These are phyloP conservation scores for Podila verticillata DNA, from an alignment of 192 early-diverging fungal genomes.

Conservation along the genomic window DNA sequence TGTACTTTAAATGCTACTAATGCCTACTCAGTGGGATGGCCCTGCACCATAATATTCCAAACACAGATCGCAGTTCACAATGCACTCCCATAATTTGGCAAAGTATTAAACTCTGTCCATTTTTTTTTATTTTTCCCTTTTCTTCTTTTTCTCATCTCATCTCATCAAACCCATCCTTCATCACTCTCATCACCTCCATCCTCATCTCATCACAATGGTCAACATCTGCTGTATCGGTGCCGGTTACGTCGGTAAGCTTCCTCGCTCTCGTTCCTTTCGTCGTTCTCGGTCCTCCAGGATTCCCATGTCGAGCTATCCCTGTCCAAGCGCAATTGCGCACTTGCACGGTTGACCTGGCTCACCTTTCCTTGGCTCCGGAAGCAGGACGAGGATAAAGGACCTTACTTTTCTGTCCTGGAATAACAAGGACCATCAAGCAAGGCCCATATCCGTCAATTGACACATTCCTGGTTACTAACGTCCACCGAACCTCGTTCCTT, in stretches of 20 bases:
- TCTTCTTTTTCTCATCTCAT: constrained; percentile 17
- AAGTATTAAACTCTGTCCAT: too few species aligned
- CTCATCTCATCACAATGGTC: constrained; percentile 28
- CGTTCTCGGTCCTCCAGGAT: neutral
- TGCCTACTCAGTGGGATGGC: too few species aligned
- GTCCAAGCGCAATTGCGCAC: too few species aligned
- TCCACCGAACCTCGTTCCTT: neutral
- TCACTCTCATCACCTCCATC: neutral
- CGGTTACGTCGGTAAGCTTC: constrained; percentile 89
- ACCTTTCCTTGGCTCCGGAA: too few species aligned
- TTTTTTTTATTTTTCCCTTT: constrained; percentile 9
- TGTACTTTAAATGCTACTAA: too few species aligned
- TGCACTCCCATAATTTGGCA: too few species aligned
- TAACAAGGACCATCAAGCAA: neutral
- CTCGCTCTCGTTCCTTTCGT: neutral
- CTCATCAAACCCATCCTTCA: constrained; percentile 5
- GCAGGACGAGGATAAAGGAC: too few species aligned
- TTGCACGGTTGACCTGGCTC: too few species aligned
- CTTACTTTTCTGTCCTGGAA: too few species aligned
- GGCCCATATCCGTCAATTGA: neutral
- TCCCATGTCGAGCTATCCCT: neutral
- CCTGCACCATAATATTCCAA: too few species aligned
- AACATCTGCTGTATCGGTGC: constrained; percentile 96
- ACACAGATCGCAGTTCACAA: too few species aligned
- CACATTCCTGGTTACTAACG: neutral